phyloP scores from a whole-genome alignment of 495 filamentous ascomycete genomes.

The Penicillium arizonense region DNA sequence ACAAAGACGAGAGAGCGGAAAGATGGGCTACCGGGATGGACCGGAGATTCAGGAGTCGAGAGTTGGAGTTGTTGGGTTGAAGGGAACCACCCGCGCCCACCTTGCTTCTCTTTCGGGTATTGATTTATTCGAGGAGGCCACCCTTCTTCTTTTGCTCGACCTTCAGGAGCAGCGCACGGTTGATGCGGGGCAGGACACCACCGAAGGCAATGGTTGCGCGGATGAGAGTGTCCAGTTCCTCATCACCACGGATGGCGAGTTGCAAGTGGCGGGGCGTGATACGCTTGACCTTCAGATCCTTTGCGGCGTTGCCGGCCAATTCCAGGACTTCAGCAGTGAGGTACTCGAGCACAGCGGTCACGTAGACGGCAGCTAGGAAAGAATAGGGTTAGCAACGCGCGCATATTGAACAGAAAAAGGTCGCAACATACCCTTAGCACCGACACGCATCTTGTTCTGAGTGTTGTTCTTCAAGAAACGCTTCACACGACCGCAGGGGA shows the following conservation, averaged over 20 bases:
- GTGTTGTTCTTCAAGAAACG: constrained; percentile 99
- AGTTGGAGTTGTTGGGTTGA: not conserved
- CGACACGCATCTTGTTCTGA: constrained; percentile 99
- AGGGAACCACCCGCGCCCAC: constrained; percentile 4
- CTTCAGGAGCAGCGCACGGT: constrained; percentile 94
- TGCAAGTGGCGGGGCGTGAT: constrained; percentile 98
- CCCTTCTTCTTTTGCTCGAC: constrained; percentile 99
- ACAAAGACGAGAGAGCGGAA: constrained; percentile 14
- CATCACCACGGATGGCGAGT: constrained; percentile 96
- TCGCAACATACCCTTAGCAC: constrained; percentile 70
- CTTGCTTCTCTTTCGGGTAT: constrained; percentile 4
- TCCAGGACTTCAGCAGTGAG: constrained; percentile 98
- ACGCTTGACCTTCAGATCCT: constrained; percentile 99
- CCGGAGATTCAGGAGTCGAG: constrained; percentile 1
- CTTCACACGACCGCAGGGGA: constrained; percentile 99
- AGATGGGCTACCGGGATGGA: constrained; percentile 8
- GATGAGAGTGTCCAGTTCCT: constrained; percentile 96
- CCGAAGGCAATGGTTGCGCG: constrained; percentile 97
- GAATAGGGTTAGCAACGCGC: constrained; percentile 7
- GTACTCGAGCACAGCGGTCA: constrained; percentile 97
- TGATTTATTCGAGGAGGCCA: constrained; percentile 54
- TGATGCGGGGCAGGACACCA: constrained; percentile 98
- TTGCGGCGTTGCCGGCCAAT: constrained; percentile 95
- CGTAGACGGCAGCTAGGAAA: constrained; percentile 81
- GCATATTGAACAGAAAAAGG: not conserved